Evolutionary conservation across 805 yeast genomes (phyloP), one percentile per base, ranked within the genome.

Genomic region (Starmerella davenportii): DNA sequence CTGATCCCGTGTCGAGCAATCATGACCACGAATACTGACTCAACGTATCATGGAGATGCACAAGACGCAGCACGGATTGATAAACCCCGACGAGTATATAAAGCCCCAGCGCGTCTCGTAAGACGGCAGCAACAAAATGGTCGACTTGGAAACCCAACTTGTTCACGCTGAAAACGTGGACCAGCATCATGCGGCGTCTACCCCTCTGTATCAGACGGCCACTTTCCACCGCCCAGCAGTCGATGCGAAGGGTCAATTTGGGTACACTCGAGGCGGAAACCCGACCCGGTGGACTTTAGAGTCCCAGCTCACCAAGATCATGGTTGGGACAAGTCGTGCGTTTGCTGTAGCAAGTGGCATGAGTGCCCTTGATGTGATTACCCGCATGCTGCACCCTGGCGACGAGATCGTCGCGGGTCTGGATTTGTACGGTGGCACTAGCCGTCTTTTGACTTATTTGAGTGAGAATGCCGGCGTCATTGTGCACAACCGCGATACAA

Each of bases 351-450:
- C 84, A 36, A 72, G 84, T 35, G 96, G 96, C 20, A 85, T 85
- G 96, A 77, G 92, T 2, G 84, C 93, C 40, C 64, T 81, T 45
- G 95, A 87, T 54, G 85, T 82, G 23, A 76, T 85, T 41, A 68
- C 79, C 31, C 68, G 92, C 34, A 61, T 79, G 37, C 65, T 84
- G 44, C 51, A 51, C 30, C 87, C 93, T 1, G 84, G 85, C 15
- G 92, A 79, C 54, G 82, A 80, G 56, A 84, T 85, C 25, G 71
- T 85, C 48, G 93, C 95, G 4, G 96, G 96, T 38, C 90, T 80
- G 55, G 96, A 85, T 55, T 68, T 85, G 45, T 85, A 85, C 54
- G 96, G 96, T 38, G 96, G 96, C 25, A 77, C 94, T 24, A 79
- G 85, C 58, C 68, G 96, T 50, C 66, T 85, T 48, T 68, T 85